Base-by-base conservation (phyloP, 805 yeast species). In the Metschnikowia amazonensis region DNA sequence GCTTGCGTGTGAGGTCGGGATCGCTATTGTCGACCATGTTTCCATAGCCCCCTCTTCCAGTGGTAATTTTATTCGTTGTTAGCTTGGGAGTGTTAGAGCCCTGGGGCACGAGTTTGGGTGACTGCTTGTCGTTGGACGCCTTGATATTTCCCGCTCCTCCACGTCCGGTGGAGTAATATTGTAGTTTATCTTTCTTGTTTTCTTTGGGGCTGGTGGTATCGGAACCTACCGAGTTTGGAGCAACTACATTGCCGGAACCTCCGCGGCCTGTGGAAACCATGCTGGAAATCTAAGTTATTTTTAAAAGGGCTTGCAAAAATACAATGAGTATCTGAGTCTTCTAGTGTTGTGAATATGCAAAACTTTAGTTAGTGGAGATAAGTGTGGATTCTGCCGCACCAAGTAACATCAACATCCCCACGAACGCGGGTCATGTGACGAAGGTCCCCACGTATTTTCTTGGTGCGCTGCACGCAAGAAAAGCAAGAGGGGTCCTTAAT, bases 21-120 rank as follows among this genome's bases (percentile, higher is more conserved):
- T 83, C 80, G 29, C 72, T 72, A 61, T 83, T 84, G 50, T 69
- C 73, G 45, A 80, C 66, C 86, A 84, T 84, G 57, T 84, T 84
- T 4, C 92, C 92, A 41, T 78, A 81, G 5, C 92, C 92, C 5
- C 92, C 92, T 52, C 92, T 72, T 17, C 90, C 92, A 1, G 89
- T 84, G 21, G 86, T 75, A 57, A 79, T 77, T 21, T 78, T 75
- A 24, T 77, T 75, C 16, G 77, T 76, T 20, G 77, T 62, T 27
- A 81, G 68, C 55, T 69, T 75, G 23, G 89, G 89, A 13, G 85
- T 79, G 50, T 75, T 77, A 3, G 81, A 74, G 3, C 86, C 85
- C 52, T 76, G 80, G 2, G 79, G 78, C 2, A 74, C 79, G 27
- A 79, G 69, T 40, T 72, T 76, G 3, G 85, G 85, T 7, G 79